Base-by-base conservation (phyloP, 1,284 basidiomycete species). In the Papiliotrema nemorosa region DNA sequence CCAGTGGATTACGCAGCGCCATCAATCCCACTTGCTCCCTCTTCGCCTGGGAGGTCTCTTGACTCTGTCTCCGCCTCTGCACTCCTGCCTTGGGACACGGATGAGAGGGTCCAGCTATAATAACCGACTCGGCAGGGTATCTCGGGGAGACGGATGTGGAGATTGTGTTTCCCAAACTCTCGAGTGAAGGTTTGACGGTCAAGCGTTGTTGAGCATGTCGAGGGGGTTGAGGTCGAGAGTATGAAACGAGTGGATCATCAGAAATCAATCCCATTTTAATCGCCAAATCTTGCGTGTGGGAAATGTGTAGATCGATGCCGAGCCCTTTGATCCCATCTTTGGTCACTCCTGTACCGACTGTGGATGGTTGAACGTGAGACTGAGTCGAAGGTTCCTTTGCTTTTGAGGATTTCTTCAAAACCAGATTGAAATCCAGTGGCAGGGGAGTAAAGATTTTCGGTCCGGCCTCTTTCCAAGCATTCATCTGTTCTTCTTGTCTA, bases 391-490 rank as follows among this genome's bases (percentile, higher is more conserved):
- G 12, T 16, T 33, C 10, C 12, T 13, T 36, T 7, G 4, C 20
- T 26, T 36, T 18, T 6, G 42, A 9, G 10, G 44, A 24, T 16
- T 5, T 27, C 9, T 41, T 31, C 16, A 50, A 42, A 14, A 16
- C 18, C 16, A 50, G 42, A 22, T 26, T 50, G 35, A 50, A 50
- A 3, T 22, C 31, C 12, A 16, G 16, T 13, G 49, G 49, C 18
- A 50, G 20, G 14, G 49, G 14, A 16, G 35, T 26, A 21, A 25
- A 50, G 9, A 44, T 22, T 9, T 39, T 16, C 4, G 31, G n/a
- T 13, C 42, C 49, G 21, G 26, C 41, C 25, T 5, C 9, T 24
- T 44, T 37, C 49, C 49, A 50, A 7, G 49, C 49, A 7, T 10
- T 6, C 6, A 14, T 21, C 20, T 44, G 41, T 16, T 49, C 47